Evolutionary conservation across 1,139 yeast species (phyloP), one percentile per base, ranked within the genome.

Genomic region (Groenewaldozyma auringiensis): DNA sequence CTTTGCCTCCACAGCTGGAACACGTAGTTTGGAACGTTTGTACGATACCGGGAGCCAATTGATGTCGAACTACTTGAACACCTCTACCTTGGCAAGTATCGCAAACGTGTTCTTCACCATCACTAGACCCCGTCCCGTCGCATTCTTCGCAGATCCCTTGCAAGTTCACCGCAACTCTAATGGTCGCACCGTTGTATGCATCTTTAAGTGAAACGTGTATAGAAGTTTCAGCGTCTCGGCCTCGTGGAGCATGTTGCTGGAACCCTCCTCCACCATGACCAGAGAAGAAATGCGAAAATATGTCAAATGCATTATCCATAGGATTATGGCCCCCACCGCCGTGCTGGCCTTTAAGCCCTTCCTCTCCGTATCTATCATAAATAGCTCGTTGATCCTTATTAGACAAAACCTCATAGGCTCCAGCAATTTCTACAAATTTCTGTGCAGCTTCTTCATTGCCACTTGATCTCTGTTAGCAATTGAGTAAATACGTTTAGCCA

Each of bases 31-130:
- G 89, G 55, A 88, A 74, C 52, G 83, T 86, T 64, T 89, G 97
- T 50, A 85, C 70, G 87, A 92, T 85, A 4, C 92, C 92, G 8
- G 94, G 95, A 0, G 87, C 96, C 53, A 92, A 66, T 63, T 88
- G 95, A 52, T 83, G 73, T 46, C 79, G 74, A 47, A 82, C 75
- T n/a, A 80, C 63, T 33, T 77, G 66, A 34, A 81, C 69, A 27
- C 98, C 98, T 20, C 69, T 67, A 1, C 98, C 98, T 13, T 70
- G 65, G 68, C 98, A 92, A 45, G 69, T 69, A 1, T 63, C 56
- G 69, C 98, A 92, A 20, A 62, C 64, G 47, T 79, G 80, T 16
- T 71, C 72, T 55, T 80, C 64, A 25, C 89, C 86, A 63, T 88
- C 96, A 41, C 79, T 76, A 1, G 94, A 81, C 0, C 97, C 98